Evolutionary conservation across 2,329 filamentous ascomycete species (phyloP), one percentile per base, ranked within the genome.

Genomic region (Fonsecaea erecta): DNA sequence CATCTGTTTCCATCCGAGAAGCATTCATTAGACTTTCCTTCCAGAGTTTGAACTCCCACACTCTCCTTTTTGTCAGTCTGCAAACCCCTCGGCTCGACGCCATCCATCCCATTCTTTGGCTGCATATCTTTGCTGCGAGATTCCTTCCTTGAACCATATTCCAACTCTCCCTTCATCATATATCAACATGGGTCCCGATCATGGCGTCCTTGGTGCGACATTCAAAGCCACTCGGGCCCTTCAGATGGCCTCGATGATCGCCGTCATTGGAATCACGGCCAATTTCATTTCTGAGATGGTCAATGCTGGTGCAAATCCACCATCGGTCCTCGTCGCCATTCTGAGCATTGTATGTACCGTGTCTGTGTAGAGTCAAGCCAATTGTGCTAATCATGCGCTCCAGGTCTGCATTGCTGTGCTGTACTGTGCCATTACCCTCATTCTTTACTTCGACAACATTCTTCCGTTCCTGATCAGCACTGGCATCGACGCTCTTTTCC

Each of bases 261-360:
- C 88, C 64, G 87, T 95, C 70, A 89, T 96, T 70, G 92, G 92
- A 52, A 86, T 97, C 76, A 88, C 88, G 0, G 86, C 90, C 73
- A 92, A 93, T 77, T 96, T 97, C 78, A 88, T 96, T 73, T 84
- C 88, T 26, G 84, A 91, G 71, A 92, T 96, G 75, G 86, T 92
- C 52, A 80, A 82, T 51, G 85, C 83, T 24, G 84, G 88, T 68
- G 85, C 88, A 62, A 82, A 85, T 32, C 87, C 90, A 0, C 91
- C 92, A 0, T 81, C 86, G 58, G 87, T 93, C 53, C 82, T 97
- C 24, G 85, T 96, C 32, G 92, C 88, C 32, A 92, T 91, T 2
- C 83, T 97, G 68, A 86, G 86, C 66, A 86, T 96, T 70, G 93
- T 96, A 85, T 74, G 91, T 85, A 26, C 18, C 21, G 18, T 18